Evolutionary conservation across 495 filamentous ascomycete species (phyloP), one percentile per base, ranked within the genome.

Genomic region (Neurospora sp.): DNA sequence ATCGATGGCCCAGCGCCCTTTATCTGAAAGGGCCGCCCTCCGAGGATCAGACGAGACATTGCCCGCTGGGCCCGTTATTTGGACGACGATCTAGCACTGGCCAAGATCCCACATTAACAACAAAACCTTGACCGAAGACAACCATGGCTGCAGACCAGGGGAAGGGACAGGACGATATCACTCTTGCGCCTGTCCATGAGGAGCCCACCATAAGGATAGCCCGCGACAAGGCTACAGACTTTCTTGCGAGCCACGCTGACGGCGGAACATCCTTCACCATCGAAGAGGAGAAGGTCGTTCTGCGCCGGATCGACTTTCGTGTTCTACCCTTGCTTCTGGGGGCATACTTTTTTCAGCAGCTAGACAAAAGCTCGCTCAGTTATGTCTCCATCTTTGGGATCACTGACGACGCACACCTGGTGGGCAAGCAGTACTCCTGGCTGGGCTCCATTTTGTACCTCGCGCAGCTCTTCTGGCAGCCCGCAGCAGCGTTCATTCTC

Each of bases 311-410:
- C 74, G 86, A 88, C 75, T 69, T 79, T n/a, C 79, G 81, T 9
- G 82, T 88, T 40, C 78, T 88, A 5, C 83, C 85, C n/a, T 78
- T 88, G 16, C 80, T 88, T 18, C 80, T 87, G 5, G 79, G 81
- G 16, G 85, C 84, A 14, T 88, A 88, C 78, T 87, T 84, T 77
- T 83, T 88, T 71, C 86, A 88, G 75, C 82, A 82, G 71, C 80
- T 87, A n/a, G 86, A 88, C 81, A 88, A 88, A 76, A 83, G 83
- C 14, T 83, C 84, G 12, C 79, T 88, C 9, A 84, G 76, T 38
- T 84, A 84, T 62, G 85, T 85, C 20, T 87, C 86, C 59, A 86
- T 88, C 74, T 88, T 88, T 72, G 86, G 85, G n/a, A 79, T 88
- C 71, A 83, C 82, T 74, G 77, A 84, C 39, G 86, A 88, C 74